Conservation (phyloP, 1,139 yeast genomes). For the Blastobotrys niveus region DNA sequence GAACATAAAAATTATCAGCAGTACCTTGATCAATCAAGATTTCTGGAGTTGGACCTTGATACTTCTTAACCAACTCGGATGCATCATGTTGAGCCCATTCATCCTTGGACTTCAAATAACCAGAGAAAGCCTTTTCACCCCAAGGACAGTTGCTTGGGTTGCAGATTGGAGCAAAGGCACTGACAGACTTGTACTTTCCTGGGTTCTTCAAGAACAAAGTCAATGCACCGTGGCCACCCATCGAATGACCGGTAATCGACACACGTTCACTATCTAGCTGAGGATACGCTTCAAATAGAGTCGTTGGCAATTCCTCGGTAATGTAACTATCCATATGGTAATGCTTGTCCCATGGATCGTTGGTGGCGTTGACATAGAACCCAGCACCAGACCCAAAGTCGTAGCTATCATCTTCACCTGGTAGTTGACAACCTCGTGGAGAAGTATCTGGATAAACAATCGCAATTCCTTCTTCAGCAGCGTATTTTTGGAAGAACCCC, state of each 20-base stretch:
- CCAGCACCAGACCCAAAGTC: constrained; percentile 97
- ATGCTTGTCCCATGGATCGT: constrained; percentile 62
- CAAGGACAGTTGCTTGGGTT: constrained; percentile 75
- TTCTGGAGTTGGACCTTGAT: constrained; percentile 48
- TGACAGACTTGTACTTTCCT: constrained; percentile 68
- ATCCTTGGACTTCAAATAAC: constrained; percentile 54
- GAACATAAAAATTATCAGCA: constrained; percentile 61
- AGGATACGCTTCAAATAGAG: constrained; percentile 35
- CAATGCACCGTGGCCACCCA: constrained; percentile 97
- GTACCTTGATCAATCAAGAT: constrained; percentile 83
- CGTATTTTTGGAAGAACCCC: constrained; percentile 80
- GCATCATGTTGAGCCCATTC: constrained; percentile 64
- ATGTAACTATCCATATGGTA: constrained; percentile 86
- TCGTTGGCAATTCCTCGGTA: constrained; percentile 60
- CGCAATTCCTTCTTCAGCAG: constrained; percentile 77
- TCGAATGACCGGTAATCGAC: constrained; percentile 88
- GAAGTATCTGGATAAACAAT: constrained; percentile 94
- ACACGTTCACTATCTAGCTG: constrained; percentile 53
- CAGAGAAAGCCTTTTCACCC: constrained; percentile 80
- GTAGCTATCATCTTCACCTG: constrained; percentile 78
- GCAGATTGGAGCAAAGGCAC: constrained; percentile 87
- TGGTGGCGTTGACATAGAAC: constrained; percentile 79
- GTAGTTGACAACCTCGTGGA: constrained; percentile 82
- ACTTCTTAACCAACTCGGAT: constrained; percentile 55
- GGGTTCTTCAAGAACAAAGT: constrained; percentile 70